These are phyloP conservation scores for Pythium rhizo-oryzae DNA, from an alignment of 352 stramenopile species.

Conservation along the genomic window DNA sequence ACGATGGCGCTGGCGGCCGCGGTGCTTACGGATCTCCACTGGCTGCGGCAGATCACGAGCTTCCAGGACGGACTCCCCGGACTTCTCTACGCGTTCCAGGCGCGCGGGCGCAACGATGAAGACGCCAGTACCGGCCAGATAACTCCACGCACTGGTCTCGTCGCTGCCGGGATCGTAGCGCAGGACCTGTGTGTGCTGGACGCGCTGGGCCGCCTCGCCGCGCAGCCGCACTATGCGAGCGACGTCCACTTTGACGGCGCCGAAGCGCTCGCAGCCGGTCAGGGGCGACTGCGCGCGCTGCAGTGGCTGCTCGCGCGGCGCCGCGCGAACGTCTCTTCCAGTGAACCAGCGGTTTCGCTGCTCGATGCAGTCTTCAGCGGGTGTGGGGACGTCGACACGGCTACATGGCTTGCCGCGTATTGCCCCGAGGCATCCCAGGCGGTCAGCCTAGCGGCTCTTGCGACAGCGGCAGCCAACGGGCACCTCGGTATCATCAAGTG, in stretches of 20 bases:
- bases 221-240: constrained; percentile 2
- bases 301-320: constrained; percentile 9
- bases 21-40: constrained; percentile 11
- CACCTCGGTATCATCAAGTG: not conserved
- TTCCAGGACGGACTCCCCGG: constrained; percentile 14
- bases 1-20: not conserved
- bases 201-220: constrained; percentile 6
- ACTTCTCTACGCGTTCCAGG: constrained; percentile 8
- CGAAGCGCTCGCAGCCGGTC: not conserved
- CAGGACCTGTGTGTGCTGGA: constrained; percentile 13
- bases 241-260: constrained; percentile 1
- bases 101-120: not conserved
- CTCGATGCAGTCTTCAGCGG: not conserved
- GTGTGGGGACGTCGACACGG: not conserved
- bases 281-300: not conserved
- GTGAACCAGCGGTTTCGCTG: not conserved
- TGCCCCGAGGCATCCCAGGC: not conserved
- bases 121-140: not conserved
- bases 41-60: constrained; percentile 17
- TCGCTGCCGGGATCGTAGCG: not conserved
- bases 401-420: not conserved
- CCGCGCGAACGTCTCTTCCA: no score
- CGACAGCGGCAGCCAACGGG: not conserved
- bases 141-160: not conserved
- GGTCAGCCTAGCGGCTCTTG: not conserved